A percentile compares a stretch with the other conserved stretches of the same genome.
These are phyloP conservation scores for Hamamelis virginiana DNA, from an alignment of 164 flowering plant species.

Conservation along the genomic window DNA sequence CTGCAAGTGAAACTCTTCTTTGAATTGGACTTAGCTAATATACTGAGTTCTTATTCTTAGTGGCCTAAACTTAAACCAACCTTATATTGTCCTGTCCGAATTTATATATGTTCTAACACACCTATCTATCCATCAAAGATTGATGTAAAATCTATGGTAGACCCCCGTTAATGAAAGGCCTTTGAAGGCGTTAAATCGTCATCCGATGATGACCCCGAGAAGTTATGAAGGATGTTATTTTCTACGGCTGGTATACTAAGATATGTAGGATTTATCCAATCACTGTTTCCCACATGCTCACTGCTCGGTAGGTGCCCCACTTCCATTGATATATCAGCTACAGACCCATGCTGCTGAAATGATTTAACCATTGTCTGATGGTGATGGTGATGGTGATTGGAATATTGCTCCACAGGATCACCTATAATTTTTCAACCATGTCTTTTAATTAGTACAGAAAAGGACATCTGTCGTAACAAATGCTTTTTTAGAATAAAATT, in stretches of 20 bases:
- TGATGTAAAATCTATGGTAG: too few relatives aligned
- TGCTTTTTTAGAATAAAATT: too few relatives aligned
- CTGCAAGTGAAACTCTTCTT: too few relatives aligned
- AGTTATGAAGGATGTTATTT: neutral
- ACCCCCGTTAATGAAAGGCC: neutral
- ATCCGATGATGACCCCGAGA: conserved; percentile 4
- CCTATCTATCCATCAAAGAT: too few relatives aligned
- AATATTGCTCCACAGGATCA: conserved; percentile 15
- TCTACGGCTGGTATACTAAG: neutral
- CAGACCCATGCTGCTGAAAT: neutral
- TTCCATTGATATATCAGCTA: too few relatives aligned
- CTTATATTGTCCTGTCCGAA: too few relatives aligned
- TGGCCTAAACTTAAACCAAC: too few relatives aligned
- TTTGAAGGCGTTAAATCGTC: neutral
- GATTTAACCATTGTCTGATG: conserved; percentile 4
- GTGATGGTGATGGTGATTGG: conserved; percentile 4
- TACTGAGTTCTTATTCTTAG: too few relatives aligned
- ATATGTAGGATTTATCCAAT: conserved; percentile 1
- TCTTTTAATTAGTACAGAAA: too few relatives aligned
- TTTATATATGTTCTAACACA: too few relatives aligned
- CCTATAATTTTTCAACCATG: neutral
- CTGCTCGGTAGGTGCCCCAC: neutral
- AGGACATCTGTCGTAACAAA: too few relatives aligned
- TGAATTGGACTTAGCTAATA: too few relatives aligned
- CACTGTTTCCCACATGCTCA: conserved; percentile 3